Evolutionary conservation across 2,329 filamentous ascomycete genomes (phyloP), one percentile per base, ranked within the genome.

Genomic region (Aspergillus puulaauensis): DNA sequence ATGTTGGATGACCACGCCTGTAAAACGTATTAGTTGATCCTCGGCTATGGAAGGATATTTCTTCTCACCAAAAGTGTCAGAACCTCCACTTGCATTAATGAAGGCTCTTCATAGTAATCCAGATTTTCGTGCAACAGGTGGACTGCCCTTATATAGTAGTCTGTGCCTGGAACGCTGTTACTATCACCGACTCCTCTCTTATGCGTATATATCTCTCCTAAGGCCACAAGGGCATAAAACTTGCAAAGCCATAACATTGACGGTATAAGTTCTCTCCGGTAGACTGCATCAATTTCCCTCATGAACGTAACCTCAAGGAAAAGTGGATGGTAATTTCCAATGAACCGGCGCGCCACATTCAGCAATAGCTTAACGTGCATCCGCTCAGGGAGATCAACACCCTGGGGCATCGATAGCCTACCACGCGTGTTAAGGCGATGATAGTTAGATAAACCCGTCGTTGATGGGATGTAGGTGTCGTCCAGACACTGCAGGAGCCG

Each of bases 311-410:
- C 56, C 40, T 54, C 45, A 4, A 58, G 56, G 15, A 58, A 58
- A 15, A 58, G 50, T 11, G 56, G 56, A 9, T 58, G 56, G 44
- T 58, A 58, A 19, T 58, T 58, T 15, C 56, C 56, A n/a, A 58
- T 58, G 21, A 58, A 58, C 15, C 50, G 51, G 15, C 51, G 50
- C 9, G 56, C 56, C 4, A 54, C 56, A 23, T 54, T 58, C 21
- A 58, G 19, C 27, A 58, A 8, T 33, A 58, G 24, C 14, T 54
- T 54, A 15, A 58, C 56, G 33, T 54, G 51, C 56, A 54, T 58
- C 14, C 50, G 44, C n/a, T 58, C 56, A 44, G 56, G 56, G 9
- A 58, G 39, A 7, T 54, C 56, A 15, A 24, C 23, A 6, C 19
- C 21, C n/a, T 54, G 56, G 12, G 21, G 37, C 23, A 31, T 33